These are phyloP conservation scores for Grigorovia jiainica DNA, from an alignment of 805 yeast species.

Conservation along the genomic window DNA sequence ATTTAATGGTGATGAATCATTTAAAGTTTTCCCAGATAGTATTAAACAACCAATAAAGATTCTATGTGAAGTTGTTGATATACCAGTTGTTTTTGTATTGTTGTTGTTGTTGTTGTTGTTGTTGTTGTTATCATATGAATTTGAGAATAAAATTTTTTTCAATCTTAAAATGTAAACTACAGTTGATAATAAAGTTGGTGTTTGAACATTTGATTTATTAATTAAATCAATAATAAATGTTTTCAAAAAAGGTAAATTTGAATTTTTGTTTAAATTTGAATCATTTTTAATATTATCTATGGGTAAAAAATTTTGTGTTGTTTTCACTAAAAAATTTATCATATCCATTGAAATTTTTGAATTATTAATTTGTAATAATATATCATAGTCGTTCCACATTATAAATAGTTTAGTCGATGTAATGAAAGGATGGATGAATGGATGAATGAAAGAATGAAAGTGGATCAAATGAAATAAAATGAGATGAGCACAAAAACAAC, in stretches of 20 bases:
- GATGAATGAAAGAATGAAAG: too few relatives aligned
- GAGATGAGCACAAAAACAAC: too few relatives aligned
- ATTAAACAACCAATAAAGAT: slow-evolving; percentile 84
- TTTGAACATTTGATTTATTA: slow-evolving; percentile 80
- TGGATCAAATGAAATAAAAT: too few relatives aligned
- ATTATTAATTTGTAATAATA: slow-evolving; percentile 21
- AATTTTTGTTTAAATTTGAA: slow-evolving; percentile 54
- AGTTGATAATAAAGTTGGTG: slow-evolving; percentile 90
- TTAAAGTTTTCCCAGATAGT: slow-evolving; percentile 83
- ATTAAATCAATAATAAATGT: slow-evolving; percentile 66
- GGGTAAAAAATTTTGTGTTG: slow-evolving; percentile 21
- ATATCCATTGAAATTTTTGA: slow-evolving; percentile 22
- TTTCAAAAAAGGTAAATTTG: slow-evolving; percentile 36
- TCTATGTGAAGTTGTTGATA: slow-evolving; percentile 87
- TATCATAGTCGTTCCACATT: slow-evolving; percentile 14
- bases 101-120: slow-evolving; percentile 71
- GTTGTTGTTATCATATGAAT: slow-evolving; percentile 58
- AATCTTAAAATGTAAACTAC: slow-evolving; percentile 73
- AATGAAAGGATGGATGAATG: too few relatives aligned
- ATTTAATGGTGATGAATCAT: slow-evolving; percentile 90
- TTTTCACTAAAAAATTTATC: slow-evolving; percentile 19
- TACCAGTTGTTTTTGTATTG: slow-evolving; percentile 75
- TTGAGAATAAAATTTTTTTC: slow-evolving; percentile 68
- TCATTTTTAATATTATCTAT: slow-evolving; percentile 20
- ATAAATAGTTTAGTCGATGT: too few relatives aligned